Evolutionary conservation across 1,284 basidiomycete genomes (phyloP).

Genomic region (Blastosporella zonata): DNA sequence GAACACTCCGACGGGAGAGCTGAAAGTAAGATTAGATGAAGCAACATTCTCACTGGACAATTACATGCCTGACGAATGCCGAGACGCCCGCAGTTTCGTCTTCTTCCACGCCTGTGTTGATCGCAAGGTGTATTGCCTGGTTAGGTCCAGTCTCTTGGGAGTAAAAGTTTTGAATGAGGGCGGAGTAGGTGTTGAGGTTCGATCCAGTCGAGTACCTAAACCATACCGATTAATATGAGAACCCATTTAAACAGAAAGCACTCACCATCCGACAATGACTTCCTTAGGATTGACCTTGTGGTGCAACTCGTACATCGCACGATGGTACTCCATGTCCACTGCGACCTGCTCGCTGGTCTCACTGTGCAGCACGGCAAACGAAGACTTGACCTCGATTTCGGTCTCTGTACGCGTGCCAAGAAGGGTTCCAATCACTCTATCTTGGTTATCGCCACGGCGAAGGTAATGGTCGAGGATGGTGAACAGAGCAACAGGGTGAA

Average conservation of each 20-base stretch:
- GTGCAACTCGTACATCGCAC: constrained; percentile 89
- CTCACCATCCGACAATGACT: constrained; percentile 87
- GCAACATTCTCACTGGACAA: constrained; percentile 1
- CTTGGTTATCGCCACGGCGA: constrained; percentile 78
- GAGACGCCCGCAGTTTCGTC: constrained; percentile 79
- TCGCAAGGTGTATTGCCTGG: constrained; percentile 89
- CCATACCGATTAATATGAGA: constrained; percentile 1
- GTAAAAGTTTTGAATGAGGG: constrained; percentile 98
- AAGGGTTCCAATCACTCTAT: constrained; percentile 94
- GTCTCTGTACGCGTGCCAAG: constrained; percentile 82
- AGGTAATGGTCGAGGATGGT: constrained; percentile 98
- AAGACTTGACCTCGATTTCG: constrained; percentile 74
- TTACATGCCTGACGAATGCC: constrained; percentile 78
- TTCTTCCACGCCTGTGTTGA: constrained; percentile 82
- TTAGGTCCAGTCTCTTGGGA: constrained; percentile 87
- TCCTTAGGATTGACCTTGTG: constrained; percentile 84
- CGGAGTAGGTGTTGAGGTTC: constrained; percentile 92
- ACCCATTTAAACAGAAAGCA: not conserved
- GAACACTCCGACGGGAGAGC: constrained; percentile 80
- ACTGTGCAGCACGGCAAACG: constrained; percentile 88
- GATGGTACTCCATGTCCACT: constrained; percentile 96
- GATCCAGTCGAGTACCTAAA: constrained; percentile 87
- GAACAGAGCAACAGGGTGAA: constrained; percentile 93
- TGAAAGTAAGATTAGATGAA: constrained; percentile 29
- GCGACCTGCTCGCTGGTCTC: constrained; percentile 92